A percentile compares a stretch with the other conserved stretches of the same genome.
Evolutionary conservation across 306 rosid genomes (phyloP).

Genomic region (Alnus rubra): DNA sequence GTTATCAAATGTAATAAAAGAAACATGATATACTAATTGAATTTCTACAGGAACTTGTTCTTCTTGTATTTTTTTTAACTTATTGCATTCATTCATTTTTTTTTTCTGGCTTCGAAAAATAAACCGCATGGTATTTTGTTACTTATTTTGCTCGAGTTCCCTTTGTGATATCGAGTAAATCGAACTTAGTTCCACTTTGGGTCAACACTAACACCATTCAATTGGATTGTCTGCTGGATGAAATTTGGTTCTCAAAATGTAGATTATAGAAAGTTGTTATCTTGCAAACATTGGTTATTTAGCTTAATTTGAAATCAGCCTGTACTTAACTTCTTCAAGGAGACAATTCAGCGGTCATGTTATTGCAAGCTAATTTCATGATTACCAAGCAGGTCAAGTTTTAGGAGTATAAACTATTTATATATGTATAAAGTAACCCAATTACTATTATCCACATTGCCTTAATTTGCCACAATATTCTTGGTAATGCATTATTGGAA

Average conservation of each 20-base stretch:
- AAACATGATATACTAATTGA: neutral
- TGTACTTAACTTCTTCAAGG: neutral
- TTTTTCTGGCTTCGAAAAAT: neutral
- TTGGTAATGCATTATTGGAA: neutral
- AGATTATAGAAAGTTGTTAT: neutral
- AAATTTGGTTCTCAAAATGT: neutral
- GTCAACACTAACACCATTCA: neutral
- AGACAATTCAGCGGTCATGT: neutral
- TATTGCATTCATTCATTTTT: neutral
- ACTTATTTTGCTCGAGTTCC: neutral
- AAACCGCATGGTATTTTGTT: neutral
- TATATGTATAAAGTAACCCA: neutral
- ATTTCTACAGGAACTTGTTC: neutral
- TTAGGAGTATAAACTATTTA: neutral
- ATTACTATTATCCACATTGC: neutral
- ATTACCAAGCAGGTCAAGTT: neutral
- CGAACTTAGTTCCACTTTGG: neutral
- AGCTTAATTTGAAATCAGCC: neutral
- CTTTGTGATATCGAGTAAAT: neutral
- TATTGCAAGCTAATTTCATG: neutral
- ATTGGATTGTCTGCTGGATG: neutral
- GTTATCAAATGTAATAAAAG: too few species aligned
- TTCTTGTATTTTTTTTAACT: neutral
- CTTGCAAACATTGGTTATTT: neutral
- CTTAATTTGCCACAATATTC: neutral